phyloP scores from a whole-genome alignment of 1,139 yeast genomes.

The Saccharomyces hybrid region DNA sequence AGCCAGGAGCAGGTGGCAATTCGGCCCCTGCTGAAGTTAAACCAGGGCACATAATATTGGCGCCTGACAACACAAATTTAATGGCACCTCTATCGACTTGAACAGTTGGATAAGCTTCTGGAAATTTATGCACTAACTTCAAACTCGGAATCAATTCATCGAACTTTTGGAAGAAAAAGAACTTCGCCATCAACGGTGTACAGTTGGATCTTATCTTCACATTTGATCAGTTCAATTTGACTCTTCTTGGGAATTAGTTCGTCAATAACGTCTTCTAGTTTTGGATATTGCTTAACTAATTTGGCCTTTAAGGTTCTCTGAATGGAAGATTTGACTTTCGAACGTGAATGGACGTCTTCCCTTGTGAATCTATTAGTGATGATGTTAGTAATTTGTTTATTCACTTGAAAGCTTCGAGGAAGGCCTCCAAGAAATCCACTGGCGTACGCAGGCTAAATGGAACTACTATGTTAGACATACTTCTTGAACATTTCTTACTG shows the following conservation, averaged over 20 bases:
- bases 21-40: conserved; percentile 84
- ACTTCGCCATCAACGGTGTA: conserved; percentile 70
- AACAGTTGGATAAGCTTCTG: conserved; percentile 73
- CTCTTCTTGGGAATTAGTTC: conserved; percentile 84
- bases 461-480: background rate
- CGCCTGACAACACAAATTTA: conserved; percentile 88
- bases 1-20: conserved; percentile 61
- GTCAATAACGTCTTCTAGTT: conserved; percentile 67
- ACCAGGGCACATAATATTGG: conserved; percentile 97
- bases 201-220: conserved; percentile 81
- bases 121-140: conserved; percentile 72
- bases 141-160: conserved; percentile 78
- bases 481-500: background rate
- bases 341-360: conserved; percentile 82
- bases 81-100: conserved; percentile 96
- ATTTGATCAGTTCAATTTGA: conserved; percentile 74
- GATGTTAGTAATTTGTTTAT: background rate
- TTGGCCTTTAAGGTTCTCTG: conserved; percentile 76
- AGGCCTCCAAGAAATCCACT: background rate
- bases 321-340: conserved; percentile 86
- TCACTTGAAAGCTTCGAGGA: background rate
- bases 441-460: no score
- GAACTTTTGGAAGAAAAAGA: conserved; percentile 72
- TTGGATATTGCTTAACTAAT: conserved; percentile 64
- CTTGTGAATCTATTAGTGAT: conserved; percentile 53